These are phyloP conservation scores for Scleroderma bovista DNA, from an alignment of 768 basidiomycete genomes.

Conservation along the genomic window DNA sequence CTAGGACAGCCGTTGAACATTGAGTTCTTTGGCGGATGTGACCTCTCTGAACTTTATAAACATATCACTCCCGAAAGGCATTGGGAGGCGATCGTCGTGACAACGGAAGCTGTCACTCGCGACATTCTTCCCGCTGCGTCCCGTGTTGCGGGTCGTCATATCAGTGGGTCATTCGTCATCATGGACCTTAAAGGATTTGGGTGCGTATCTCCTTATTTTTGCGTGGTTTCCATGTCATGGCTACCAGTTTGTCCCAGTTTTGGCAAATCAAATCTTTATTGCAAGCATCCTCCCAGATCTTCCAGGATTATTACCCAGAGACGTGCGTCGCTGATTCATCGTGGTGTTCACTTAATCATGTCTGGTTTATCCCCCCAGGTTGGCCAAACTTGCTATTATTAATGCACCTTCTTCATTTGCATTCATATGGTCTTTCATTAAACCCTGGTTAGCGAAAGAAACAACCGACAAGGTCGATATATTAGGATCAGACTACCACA, in stretches of 20 bases:
- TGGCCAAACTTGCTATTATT: conserved; percentile 67
- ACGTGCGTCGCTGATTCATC: conserved; percentile 40
- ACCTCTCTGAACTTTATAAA: conserved; percentile 53
- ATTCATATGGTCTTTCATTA: conserved; percentile 63
- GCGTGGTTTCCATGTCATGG: neutral
- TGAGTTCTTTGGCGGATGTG: conserved; percentile 55
- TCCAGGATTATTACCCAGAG: conserved; percentile 76
- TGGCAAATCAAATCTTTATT: conserved; percentile 73
- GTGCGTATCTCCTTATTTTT: conserved; percentile 29
- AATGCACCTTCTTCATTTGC: conserved; percentile 73
- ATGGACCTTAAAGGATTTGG: conserved; percentile 69
- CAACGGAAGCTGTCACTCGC: conserved; percentile 55
- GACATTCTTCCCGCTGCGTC: conserved; percentile 65
- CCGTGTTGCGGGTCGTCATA: conserved; percentile 44
- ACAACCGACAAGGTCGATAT: conserved; percentile 65
- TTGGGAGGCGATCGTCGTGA: conserved; percentile 60
- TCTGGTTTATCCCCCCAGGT: conserved; percentile 34
- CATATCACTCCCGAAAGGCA: conserved; percentile 53
- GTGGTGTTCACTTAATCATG: neutral
- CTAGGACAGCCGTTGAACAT: conserved; percentile 70
- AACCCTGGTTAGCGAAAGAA: conserved; percentile 70
- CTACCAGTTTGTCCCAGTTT: conserved; percentile 53
- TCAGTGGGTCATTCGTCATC: conserved; percentile 55
- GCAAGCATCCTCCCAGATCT: conserved; percentile 61
- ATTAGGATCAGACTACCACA: conserved; percentile 54